phyloP scores from a whole-genome alignment of 2,329 filamentous ascomycete genomes.

The Sporothrix inflata region DNA sequence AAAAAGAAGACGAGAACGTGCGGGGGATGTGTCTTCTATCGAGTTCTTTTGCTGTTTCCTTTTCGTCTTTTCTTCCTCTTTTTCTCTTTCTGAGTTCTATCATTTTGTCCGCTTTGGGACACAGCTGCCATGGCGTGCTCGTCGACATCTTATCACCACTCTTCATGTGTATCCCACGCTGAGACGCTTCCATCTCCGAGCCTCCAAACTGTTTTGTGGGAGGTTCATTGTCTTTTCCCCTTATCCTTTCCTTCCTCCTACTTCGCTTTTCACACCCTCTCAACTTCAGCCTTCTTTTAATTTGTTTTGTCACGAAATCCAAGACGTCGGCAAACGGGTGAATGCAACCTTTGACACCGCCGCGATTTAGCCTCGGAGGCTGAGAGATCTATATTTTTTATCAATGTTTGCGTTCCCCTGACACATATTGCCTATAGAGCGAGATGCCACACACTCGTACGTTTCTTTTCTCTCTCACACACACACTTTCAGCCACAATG shows the following conservation, averaged over 20 bases:
- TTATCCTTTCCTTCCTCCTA: background rate
- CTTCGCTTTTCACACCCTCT: background rate
- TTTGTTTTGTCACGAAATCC: conserved; percentile 3
- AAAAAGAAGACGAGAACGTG: conserved; percentile 12
- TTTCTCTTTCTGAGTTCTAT: background rate
- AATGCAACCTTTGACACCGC: conserved; percentile 6
- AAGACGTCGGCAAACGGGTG: conserved; percentile 9
- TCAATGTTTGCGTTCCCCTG: no score
- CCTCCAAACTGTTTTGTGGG: background rate
- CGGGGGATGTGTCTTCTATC: background rate
- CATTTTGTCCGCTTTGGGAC: background rate
- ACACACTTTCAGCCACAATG: conserved; percentile 1
- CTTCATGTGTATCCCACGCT: background rate
- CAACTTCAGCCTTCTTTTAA: background rate
- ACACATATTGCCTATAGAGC: no score
- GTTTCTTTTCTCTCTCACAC: background rate
- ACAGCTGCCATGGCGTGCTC: background rate
- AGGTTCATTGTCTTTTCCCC: background rate
- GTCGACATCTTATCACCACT: background rate
- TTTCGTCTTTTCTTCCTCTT: background rate
- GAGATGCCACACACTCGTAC: background rate
- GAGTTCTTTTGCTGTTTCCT: background rate
- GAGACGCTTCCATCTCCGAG: conserved; percentile 7
- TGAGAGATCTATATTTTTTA: no score
- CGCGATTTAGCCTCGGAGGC: background rate